These are phyloP conservation scores for Gamarada debralockiae DNA, from an alignment of 495 filamentous ascomycete genomes.

Conservation along the genomic window DNA sequence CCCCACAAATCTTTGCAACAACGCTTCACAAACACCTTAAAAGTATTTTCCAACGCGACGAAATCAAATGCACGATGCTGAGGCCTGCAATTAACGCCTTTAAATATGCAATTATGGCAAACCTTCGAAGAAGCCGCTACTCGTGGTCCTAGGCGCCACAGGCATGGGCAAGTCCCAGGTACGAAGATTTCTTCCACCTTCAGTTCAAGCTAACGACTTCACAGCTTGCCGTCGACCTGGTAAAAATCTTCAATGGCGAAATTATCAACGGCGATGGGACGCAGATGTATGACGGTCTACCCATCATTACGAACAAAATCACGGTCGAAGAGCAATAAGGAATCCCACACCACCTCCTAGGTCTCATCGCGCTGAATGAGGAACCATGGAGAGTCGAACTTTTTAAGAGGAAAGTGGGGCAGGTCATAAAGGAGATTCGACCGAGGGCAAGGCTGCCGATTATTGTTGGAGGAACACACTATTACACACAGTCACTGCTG, in stretches of 20 bases:
- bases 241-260: constrained; percentile 80
- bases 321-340: constrained; percentile 67
- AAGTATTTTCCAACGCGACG: no score
- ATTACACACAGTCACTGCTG: constrained; percentile 88
- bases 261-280: constrained; percentile 97
- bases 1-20: no score
- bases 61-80: no score
- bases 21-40: no score
- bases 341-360: constrained; percentile 86
- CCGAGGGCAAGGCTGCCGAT: constrained; percentile 76
- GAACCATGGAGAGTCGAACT: constrained; percentile 73
- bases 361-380: constrained; percentile 66
- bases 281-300: constrained; percentile 92
- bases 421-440: constrained; percentile 73
- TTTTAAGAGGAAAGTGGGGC: constrained; percentile 66
- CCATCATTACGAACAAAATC: constrained; percentile 95
- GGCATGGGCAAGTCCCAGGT: constrained; percentile 98
- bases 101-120: constrained; percentile 9
- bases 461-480: constrained; percentile 89
- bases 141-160: constrained; percentile 87
- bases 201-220: constrained; percentile 10
- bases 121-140: constrained; percentile 49
- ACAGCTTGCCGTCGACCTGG: constrained; percentile 90
- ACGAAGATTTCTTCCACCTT: constrained; percentile 6
- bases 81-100: no score